A percentile compares a stretch with the other conserved stretches of the same genome.
Conservation (phyloP, 1,284 basidiomycete species). For the Exobasidium cylindrosporum region DNA sequence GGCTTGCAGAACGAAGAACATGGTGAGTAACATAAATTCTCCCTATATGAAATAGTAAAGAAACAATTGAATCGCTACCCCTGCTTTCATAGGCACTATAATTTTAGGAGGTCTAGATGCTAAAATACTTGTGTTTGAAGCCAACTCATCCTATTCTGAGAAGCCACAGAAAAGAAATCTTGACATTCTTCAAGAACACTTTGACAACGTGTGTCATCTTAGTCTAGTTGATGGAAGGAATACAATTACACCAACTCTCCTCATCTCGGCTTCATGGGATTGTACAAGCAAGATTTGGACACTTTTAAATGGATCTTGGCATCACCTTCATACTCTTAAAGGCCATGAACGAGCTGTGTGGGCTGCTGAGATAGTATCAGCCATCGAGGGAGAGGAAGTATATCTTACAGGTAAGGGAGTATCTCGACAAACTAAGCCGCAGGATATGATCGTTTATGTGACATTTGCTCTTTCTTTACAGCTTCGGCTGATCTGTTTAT, state of each 20-base stretch:
- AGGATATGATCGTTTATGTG: no score
- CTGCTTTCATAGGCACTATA: slow-evolving; percentile 13
- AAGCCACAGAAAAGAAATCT: slow-evolving; percentile 12
- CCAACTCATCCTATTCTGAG: slow-evolving; percentile 14
- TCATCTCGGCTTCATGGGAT: slow-evolving; percentile 38
- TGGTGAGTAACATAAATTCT: no score
- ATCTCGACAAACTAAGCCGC: no score
- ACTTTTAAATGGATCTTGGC: slow-evolving; percentile 17
- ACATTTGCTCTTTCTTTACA: no score
- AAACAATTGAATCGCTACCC: no score
- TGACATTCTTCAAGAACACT: slow-evolving; percentile 29
- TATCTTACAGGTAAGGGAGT: no score
- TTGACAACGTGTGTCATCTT: slow-evolving; percentile 34
- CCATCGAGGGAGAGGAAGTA: slow-evolving; percentile 10
- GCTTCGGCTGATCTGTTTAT: slow-evolving; percentile 36
- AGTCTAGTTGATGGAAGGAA: background rate
- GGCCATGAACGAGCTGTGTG: slow-evolving; percentile 35
- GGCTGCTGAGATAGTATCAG: slow-evolving; percentile 29
- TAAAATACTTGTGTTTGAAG: slow-evolving; percentile 33
- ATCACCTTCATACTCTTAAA: slow-evolving; percentile 18
- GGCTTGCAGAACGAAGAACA: no score
- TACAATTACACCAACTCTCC: slow-evolving; percentile 1
- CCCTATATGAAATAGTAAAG: no score
- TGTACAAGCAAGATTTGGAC: slow-evolving; percentile 24
- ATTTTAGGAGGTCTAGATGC: slow-evolving; percentile 27